phyloP scores from a whole-genome alignment of 108 stramenopile genomes.

The Stephanodiscus minutulus region DNA sequence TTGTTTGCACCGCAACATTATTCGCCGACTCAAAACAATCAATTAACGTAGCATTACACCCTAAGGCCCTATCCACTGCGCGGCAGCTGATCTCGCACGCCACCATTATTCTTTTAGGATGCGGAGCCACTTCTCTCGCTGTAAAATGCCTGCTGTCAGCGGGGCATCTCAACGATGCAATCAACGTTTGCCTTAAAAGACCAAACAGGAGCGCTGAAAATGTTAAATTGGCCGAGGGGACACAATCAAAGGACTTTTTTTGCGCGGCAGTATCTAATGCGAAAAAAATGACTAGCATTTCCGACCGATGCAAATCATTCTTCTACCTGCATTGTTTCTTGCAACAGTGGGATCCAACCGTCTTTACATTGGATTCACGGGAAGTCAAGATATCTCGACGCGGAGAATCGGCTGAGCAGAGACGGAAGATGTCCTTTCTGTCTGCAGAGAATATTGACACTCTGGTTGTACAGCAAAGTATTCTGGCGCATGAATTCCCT shows the following conservation, averaged over 20 bases:
- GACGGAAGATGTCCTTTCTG: slow-evolving; percentile 9
- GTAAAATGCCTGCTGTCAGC: slow-evolving; percentile 27
- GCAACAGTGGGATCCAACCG: slow-evolving; percentile 26
- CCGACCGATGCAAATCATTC: slow-evolving; percentile 37
- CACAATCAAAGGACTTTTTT: slow-evolving; percentile 29
- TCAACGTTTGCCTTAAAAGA: slow-evolving; percentile 24
- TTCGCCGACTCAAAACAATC: neutral
- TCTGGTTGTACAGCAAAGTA: slow-evolving; percentile 31
- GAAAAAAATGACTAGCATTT: slow-evolving; percentile 12
- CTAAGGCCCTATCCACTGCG: neutral
- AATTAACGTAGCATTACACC: neutral
- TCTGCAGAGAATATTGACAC: slow-evolving; percentile 18
- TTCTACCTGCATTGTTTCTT: slow-evolving; percentile 32
- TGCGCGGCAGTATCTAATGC: slow-evolving; percentile 12
- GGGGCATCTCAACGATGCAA: slow-evolving; percentile 24
- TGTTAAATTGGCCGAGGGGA: neutral
- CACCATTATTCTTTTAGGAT: slow-evolving; percentile 29
- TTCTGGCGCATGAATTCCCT: slow-evolving; percentile 30
- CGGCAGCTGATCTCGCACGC: slow-evolving; percentile 30
- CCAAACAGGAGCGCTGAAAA: slow-evolving; percentile 6
- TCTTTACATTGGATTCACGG: slow-evolving; percentile 23
- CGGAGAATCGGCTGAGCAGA: neutral
- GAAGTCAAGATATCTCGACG: slow-evolving; percentile 15
- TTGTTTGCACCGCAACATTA: neutral
- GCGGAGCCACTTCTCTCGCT: slow-evolving; percentile 16